Percentiles rank a stretch among this genome's conserved stretches.
Conservation (phyloP, 768 basidiomycete species). For the Lactifluus rugatus region DNA sequence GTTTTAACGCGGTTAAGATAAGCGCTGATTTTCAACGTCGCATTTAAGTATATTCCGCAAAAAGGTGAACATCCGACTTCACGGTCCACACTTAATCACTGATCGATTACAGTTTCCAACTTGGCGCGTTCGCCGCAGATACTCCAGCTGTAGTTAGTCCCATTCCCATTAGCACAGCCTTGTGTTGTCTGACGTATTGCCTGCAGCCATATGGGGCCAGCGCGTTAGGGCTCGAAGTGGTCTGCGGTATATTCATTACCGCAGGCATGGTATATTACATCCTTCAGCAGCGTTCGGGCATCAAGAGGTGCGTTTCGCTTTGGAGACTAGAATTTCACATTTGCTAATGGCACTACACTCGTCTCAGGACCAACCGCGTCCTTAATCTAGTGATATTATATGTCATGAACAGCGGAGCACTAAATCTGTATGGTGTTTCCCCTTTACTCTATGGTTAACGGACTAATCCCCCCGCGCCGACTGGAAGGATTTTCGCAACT, state of each 20-base stretch:
- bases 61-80: background rate
- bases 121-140: background rate
- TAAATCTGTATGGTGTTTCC: background rate
- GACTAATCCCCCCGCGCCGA: background rate
- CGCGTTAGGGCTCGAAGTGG: conserved; percentile 1
- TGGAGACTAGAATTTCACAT: background rate
- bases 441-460: background rate
- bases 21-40: background rate
- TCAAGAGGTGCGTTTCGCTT: background rate
- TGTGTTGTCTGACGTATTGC: background rate
- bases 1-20: background rate
- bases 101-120: background rate
- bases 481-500: background rate
- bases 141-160: background rate
- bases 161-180: background rate
- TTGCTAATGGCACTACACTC: background rate
- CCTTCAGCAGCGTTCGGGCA: background rate
- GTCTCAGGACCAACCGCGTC: background rate
- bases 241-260: conserved; percentile 3
- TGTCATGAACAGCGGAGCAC: conserved; percentile 5
- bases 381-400: conserved; percentile 3
- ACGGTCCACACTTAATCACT: background rate
- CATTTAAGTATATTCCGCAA: background rate
- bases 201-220: conserved; percentile 4
- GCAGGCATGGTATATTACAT: conserved; percentile 10